Evolutionary conservation across 257 asterid genomes (phyloP), one percentile per base, ranked within the genome.

Genomic region (Nyctanthes arbortristis): DNA sequence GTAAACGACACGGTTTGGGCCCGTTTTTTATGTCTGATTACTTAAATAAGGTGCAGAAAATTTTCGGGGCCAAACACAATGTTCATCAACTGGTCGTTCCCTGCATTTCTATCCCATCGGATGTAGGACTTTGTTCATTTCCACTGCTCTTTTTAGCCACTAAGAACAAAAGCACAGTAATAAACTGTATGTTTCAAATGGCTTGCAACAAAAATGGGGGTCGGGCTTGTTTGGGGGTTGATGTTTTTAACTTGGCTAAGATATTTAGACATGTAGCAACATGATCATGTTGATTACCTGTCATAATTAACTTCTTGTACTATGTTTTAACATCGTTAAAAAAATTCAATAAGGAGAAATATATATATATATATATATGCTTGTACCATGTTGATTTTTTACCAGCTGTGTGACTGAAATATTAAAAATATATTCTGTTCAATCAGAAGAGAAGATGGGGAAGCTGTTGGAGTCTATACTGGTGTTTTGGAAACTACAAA

Each of bases 361-460:
- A 4, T 6, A 14, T 24, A 0, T n/a, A 14, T 16, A 43, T n/a
- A 4, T 6, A 14, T 24, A 0, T n/a, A 14, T 16, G 10, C 54
- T 43, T 43, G 54, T n/a, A 43, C 5, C 54, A 43, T 5, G 22
- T 13, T 33, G 52, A 52, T 5, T 34, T n/a, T 32, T 33, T 52
- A 22, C 14, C 9, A 43, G 54, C 9, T 24, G 4, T 40, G 49
- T 7, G 16, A 40, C 49, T 14, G 16, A 14, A 40, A 4, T 4
- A 16, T 43, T 43, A 43, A 1, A 13, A 13, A 5, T 40, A 18
- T 43, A 14, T 43, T 43, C n/a, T 43, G 2, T 43, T 43, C 22
- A 1, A 75, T 82, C 94, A 92, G 98, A 88, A 88, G 80, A 87
- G 80, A 72, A 89, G 97, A 88, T 93, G 98, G 98, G 87, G 85